Percentiles rank a stretch among this genome's conserved stretches.
These are phyloP conservation scores for Coemansia sp. DNA, from an alignment of 192 early-diverging fungal genomes.

Conservation along the genomic window DNA sequence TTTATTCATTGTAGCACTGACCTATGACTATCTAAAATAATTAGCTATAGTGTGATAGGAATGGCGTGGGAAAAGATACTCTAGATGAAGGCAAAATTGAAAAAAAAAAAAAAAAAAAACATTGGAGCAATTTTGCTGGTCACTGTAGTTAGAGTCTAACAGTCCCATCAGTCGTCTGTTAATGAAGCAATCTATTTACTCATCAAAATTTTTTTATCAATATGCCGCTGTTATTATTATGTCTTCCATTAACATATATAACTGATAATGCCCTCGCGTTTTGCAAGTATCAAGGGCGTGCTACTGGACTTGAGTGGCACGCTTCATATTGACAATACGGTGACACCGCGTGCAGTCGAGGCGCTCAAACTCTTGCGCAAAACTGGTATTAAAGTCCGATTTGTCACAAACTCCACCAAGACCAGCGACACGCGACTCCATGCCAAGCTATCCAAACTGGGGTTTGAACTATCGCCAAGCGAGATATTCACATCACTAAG, in stretches of 20 bases:
- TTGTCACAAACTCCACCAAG: slow-evolving; percentile 92
- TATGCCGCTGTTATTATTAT: background rate
- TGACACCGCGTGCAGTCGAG: slow-evolving; percentile 66
- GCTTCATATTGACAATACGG: slow-evolving; percentile 72
- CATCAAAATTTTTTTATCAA: too few relatives aligned
- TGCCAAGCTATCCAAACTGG: slow-evolving; percentile 64
- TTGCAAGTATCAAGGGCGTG: slow-evolving; percentile 55
- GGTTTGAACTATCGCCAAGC: slow-evolving; percentile 63
- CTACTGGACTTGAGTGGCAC: slow-evolving; percentile 84
- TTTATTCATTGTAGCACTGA: too few relatives aligned
- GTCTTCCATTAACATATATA: background rate
- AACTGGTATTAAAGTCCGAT: slow-evolving; percentile 62
- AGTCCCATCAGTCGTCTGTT: too few relatives aligned
- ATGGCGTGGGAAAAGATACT: too few relatives aligned
- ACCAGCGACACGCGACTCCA: slow-evolving; percentile 63
- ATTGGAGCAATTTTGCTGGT: too few relatives aligned
- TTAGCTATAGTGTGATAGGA: too few relatives aligned
- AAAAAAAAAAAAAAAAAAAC: too few relatives aligned
- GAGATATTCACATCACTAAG: slow-evolving; percentile 84
- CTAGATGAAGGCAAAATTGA: too few relatives aligned
- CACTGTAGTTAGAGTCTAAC: too few relatives aligned
- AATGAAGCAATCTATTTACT: too few relatives aligned
- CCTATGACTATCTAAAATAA: background rate
- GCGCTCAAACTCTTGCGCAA: slow-evolving; percentile 68
- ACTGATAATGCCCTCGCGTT: background rate